Evolutionary conservation across 768 basidiomycete genomes (phyloP), one percentile per base, ranked within the genome.

Genomic region (Leccinum aurantiacum): DNA sequence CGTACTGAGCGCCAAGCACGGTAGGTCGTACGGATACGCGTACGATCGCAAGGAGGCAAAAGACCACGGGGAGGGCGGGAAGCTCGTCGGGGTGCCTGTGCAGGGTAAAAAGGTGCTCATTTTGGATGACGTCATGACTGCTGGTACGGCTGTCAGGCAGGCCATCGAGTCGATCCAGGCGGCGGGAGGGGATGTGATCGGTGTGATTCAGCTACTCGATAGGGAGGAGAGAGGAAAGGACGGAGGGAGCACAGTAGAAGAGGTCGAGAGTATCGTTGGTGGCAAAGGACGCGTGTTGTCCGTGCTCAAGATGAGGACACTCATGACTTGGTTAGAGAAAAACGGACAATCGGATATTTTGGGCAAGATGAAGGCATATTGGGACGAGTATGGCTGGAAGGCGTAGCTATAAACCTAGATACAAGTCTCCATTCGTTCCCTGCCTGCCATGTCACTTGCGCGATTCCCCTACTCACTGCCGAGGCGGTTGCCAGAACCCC

Each of bases 1-100:
- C 19, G 80, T 88, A 22, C 81, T 99, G 37, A 81, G 87, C 58
- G 82, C 88, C 13, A 79, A 84, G 51, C 80, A 92, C 68, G 75
- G 77, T 4, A 79, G 85, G 46, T 77, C 82, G 35, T 85, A 95
- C 29, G 93, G 91, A 0, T 93, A 92, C 65, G 89, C 90, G 22
- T 97, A 95, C 67, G 95, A 98, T 70, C 84, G 96, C 51, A 99
- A 99, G 75, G 96, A 99, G 74, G 87, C 79, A 24, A 99, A 99
- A 73, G 90, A 91, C 63, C 96, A 99, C 67, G 96, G 96, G 4
- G 96, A 99, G 73, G 96, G 97, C 4, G 96, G 96, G 0, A 80
- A 82, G 53, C 83, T 96, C 70, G 94, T 99, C 61, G 97, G 96
- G 22, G 87, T 89, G 3, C 77, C 89, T 3, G 82, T 97, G n/a